Conservation (phyloP, 2,329 filamentous ascomycete genomes). For the Periconia sp. region DNA sequence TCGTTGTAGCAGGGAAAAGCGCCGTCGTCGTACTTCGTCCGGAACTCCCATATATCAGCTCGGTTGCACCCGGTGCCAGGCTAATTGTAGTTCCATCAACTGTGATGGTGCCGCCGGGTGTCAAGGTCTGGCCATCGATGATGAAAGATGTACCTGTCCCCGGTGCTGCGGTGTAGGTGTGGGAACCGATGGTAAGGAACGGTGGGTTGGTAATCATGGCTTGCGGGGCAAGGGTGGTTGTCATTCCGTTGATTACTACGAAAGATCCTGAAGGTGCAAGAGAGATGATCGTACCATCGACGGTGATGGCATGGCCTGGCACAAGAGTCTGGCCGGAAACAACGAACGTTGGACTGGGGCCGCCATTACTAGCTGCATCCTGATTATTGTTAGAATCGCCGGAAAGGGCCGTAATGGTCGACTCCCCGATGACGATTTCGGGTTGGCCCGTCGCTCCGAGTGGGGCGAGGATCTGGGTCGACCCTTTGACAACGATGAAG, state of each 20-base stretch:
- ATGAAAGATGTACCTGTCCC: constrained; percentile 42
- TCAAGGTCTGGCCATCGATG: constrained; percentile 47
- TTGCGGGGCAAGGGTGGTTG: constrained; percentile 24
- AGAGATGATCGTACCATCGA: constrained; percentile 41
- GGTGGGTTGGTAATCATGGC: constrained; percentile 31
- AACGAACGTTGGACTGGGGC: constrained; percentile 36
- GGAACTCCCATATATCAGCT: constrained; percentile 43
- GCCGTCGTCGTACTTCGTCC: constrained; percentile 39
- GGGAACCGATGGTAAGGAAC: constrained; percentile 37
- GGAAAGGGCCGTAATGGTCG: constrained; percentile 31
- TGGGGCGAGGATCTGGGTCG: constrained; percentile 40
- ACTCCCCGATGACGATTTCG: constrained; percentile 32
- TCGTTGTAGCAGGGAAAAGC: constrained; percentile 48
- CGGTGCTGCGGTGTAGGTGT: constrained; percentile 33
- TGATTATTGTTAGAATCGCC: constrained; percentile 11
- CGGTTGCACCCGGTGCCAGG: constrained; percentile 44
- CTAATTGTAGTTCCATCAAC: constrained; percentile 40
- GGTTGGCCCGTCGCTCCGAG: constrained; percentile 25
- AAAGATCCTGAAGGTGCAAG: constrained; percentile 36
- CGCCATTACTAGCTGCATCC: background rate
- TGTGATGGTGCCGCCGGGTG: constrained; percentile 44
- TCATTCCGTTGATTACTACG: constrained; percentile 41
- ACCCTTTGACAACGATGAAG: constrained; percentile 48
- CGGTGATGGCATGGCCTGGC: constrained; percentile 40
- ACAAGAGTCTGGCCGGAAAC: constrained; percentile 47